These are phyloP conservation scores for Tuber umbilicatum DNA, from an alignment of 495 filamentous ascomycete species.

Conservation along the genomic window DNA sequence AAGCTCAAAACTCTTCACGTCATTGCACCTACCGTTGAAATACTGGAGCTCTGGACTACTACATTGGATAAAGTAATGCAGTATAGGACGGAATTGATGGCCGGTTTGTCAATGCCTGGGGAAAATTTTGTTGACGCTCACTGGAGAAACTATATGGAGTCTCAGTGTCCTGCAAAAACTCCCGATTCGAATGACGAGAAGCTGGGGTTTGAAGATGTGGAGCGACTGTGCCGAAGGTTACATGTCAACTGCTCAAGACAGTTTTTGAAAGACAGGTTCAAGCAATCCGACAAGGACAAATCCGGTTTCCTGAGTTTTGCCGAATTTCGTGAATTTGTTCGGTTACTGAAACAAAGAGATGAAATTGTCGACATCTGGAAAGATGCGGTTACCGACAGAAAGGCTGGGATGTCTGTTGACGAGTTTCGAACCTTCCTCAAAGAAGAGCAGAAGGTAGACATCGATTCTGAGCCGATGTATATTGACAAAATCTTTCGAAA, in stretches of 20 bases:
- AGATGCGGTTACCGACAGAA: slow-evolving; percentile 47
- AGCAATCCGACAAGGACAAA: slow-evolving; percentile 58
- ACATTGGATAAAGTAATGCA: slow-evolving; percentile 72
- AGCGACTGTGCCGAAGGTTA: slow-evolving; percentile 73
- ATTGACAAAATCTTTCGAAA: slow-evolving; percentile 73
- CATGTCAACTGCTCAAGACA: slow-evolving; percentile 80
- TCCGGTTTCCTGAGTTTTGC: slow-evolving; percentile 61
- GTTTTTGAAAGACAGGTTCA: slow-evolving; percentile 68
- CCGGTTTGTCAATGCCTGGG: slow-evolving; percentile 67
- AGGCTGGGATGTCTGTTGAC: slow-evolving; percentile 58
- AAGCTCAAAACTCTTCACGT: slow-evolving; percentile 70
- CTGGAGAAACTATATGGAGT: slow-evolving; percentile 81
- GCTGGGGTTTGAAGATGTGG: slow-evolving; percentile 68
- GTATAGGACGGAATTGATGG: slow-evolving; percentile 80
- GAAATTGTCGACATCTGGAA: slow-evolving; percentile 70
- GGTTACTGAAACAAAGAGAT: slow-evolving; percentile 69
- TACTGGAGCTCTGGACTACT: slow-evolving; percentile 70
- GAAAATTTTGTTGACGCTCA: slow-evolving; percentile 72
- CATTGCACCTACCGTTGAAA: slow-evolving; percentile 62
- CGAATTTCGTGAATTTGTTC: slow-evolving; percentile 76
- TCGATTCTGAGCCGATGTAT: slow-evolving; percentile 55
- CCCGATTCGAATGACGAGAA: slow-evolving; percentile 55
- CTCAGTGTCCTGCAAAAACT: slow-evolving; percentile 53
- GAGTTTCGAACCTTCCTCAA: slow-evolving; percentile 73
- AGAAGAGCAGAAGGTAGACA: slow-evolving; percentile 65